Base-by-base conservation (phyloP, 148 eudicot genomes). In the Suaeda aralocaspica region DNA sequence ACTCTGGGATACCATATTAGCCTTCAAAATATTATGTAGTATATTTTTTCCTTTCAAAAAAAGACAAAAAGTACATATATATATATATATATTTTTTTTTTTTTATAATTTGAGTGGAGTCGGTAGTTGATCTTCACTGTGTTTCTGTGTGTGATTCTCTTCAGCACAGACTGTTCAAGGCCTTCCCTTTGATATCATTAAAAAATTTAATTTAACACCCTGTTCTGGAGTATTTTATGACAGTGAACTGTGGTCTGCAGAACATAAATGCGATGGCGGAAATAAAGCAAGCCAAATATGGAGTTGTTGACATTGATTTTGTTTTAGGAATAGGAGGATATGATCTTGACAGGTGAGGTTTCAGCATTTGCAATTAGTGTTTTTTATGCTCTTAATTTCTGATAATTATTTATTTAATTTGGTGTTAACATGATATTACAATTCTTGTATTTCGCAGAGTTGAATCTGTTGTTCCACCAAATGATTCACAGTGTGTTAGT, bases 251-350 rank as follows among this genome's bases (percentile, higher is more conserved):
- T 59, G 75, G 36, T 57, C 68, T 36, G 39, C 89, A 92, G 98
- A 85, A 81, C 71, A 90, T 92, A 77, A 92, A 92, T 77, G 96
- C 85, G 71, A 88, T 92, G 84, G 96, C 98, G 73, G 88, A 82
- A 77, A 78, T 88, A 71, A 83, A 84, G 84, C 76, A 60, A 22
- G 96, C 98, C 52, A 88, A 86, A 72, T 77, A 84, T 59, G 96
- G 98, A 44, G 75, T 46, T 68, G 96, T 92, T 31, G 96, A 92
- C 72, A 85, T 90, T 89, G 89, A 88, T 76, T 92, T 90, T 79
- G 94, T 92, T 77, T 64, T 92, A 75, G 98, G 98, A 72, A 79
- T 92, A 48, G 98, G 98, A 70, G 98, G 98, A 70, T 92, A 90
- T 82, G 98, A 92, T 82, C 96, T 92, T 75, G 98, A 92, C 73